A percentile compares a stretch with the other conserved stretches of the same genome.
These are phyloP conservation scores for Globisporangium paddicum DNA, from an alignment of 352 stramenopile species.

Conservation along the genomic window DNA sequence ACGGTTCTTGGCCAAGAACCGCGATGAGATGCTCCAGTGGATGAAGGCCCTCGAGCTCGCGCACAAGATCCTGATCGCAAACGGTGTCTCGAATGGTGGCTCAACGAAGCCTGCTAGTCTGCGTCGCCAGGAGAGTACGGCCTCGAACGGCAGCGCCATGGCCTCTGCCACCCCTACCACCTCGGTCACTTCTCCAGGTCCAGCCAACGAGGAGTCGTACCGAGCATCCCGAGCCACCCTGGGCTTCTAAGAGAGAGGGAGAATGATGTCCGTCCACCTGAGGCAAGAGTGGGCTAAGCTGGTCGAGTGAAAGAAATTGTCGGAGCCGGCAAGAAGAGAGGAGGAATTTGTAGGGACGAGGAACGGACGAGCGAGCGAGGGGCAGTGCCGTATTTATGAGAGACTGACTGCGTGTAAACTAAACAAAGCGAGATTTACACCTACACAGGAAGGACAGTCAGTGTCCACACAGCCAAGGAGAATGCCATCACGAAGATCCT, in stretches of 20 bases:
- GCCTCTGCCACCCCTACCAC: neutral
- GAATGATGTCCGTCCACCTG: neutral
- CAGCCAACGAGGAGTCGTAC: constrained; percentile 21
- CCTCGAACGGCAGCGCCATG: constrained; percentile 13
- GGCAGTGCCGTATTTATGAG: neutral
- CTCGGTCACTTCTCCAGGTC: neutral
- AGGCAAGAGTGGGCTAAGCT: no score
- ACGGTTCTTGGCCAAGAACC: constrained; percentile 64
- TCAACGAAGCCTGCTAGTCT: constrained; percentile 12
- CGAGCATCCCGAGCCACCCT: constrained; percentile 55
- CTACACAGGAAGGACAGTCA: no score
- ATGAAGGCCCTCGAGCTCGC: constrained; percentile 51
- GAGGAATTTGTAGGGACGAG: neutral
- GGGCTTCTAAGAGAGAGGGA: constrained; percentile 35
- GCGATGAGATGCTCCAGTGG: constrained; percentile 69
- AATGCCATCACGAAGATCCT: no score
- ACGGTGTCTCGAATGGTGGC: constrained; percentile 22
- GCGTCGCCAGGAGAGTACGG: constrained; percentile 20
- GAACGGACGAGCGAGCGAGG: neutral
- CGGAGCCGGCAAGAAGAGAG: neutral
- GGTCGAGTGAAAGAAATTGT: no score
- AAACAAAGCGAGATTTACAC: neutral
- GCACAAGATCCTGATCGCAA: constrained; percentile 49
- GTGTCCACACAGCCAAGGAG: no score
- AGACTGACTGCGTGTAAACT: neutral